Evolutionary conservation across 129 eudicot species (phyloP), one percentile per base, ranked within the genome.

Genomic region (Cynara cardunculus): DNA sequence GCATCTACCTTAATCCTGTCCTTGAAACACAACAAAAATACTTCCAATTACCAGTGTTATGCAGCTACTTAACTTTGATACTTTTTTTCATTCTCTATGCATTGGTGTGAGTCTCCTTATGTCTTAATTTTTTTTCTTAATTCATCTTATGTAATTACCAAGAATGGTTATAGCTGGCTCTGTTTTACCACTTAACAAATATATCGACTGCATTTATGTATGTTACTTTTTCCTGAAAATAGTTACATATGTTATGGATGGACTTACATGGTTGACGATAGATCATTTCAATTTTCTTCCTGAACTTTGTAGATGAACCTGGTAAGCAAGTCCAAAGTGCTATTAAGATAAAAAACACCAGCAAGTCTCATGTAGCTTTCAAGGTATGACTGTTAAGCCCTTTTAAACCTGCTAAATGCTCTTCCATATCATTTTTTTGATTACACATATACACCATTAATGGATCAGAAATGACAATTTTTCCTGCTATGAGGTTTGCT

Each of bases 291-390:
- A 19, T 28, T 67, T 44, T 82, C 41, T 75, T 67, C 14, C 34
- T 76, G 25, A 37, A 68, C 34, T 22, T 76, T 71, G 59, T 77
- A 94, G 97, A 91, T 83, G 95, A 94, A 80, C 95, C 98, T 72
- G 97, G 97, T 26, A 94, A 91, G 87, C 98, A 91, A 86, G 94
- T 89, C 62, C 91, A 87, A 69, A 94, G 98, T 87, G 98, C 98
- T 61, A 89, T 94, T 61, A 88, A 84, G 87, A 94, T 94, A 16
- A 91, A 94, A 80, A 94, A 94, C 81, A 87, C 93, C 64, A 94
- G 98, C 98, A 94, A 94, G 81, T 94, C 98, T 70, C 95, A 89
- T 84, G 93, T 90, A 79, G 98, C 97, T 64, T 94, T 94, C 84
- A 94, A 94, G 97, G 98, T 91, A 88, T 41, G 69, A 31, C 6